Conservation (phyloP, 345 rosid genomes). For the Salix brachista region DNA sequence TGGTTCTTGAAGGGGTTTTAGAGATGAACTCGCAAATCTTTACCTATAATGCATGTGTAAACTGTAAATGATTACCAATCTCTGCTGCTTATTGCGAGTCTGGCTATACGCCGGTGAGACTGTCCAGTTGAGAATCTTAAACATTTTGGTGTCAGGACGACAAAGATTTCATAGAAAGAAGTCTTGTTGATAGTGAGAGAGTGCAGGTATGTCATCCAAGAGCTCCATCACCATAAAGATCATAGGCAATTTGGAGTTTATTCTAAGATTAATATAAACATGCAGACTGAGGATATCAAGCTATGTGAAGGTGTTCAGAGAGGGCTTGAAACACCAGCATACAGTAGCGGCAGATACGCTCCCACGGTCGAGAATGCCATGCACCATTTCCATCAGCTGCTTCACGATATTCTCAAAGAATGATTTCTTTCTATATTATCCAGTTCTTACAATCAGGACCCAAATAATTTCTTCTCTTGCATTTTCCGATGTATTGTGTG, state of each 20-base stretch:
- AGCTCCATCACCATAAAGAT: not conserved
- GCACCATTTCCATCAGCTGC: slow-evolving; percentile 69
- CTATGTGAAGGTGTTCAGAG: slow-evolving; percentile 79
- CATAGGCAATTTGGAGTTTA: not conserved
- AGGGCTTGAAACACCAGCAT: slow-evolving; percentile 72
- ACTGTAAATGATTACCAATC: too few species aligned
- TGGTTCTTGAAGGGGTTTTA: too few species aligned
- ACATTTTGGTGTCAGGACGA: slow-evolving; percentile 51
- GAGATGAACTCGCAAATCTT: too few species aligned
- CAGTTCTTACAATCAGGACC: too few species aligned
- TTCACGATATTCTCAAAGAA: slow-evolving; percentile 37
- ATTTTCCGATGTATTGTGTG: too few species aligned
- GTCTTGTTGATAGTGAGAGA: slow-evolving; percentile 64
- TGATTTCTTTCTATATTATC: not conserved
- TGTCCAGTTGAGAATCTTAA: not conserved
- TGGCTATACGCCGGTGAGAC: too few species aligned
- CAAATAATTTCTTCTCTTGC: too few species aligned
- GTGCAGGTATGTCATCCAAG: slow-evolving; percentile 50
- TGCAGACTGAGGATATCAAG: slow-evolving; percentile 67
- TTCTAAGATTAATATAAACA: not conserved
- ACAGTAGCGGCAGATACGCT: slow-evolving; percentile 61
- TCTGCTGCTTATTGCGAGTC: too few species aligned
- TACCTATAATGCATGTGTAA: too few species aligned
- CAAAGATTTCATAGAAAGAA: slow-evolving; percentile 50
- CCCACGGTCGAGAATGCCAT: slow-evolving; percentile 65